phyloP scores from a whole-genome alignment of 73 alveolate species.

The Paramecium primaurelia region DNA sequence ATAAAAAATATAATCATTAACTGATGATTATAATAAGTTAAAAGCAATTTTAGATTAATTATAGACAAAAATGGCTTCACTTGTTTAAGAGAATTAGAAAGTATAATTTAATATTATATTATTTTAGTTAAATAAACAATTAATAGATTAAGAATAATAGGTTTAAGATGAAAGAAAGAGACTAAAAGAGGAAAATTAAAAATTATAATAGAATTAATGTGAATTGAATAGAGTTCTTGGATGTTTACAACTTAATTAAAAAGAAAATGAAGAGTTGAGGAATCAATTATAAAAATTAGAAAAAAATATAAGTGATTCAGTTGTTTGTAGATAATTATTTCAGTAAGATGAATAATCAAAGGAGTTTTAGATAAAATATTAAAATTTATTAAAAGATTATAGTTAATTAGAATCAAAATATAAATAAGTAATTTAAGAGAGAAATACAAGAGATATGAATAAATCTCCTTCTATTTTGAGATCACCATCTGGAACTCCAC shows the following conservation, averaged over 20 bases:
- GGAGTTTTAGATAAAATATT: background rate
- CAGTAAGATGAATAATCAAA: background rate
- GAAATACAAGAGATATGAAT: background rate
- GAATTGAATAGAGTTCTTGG: constrained; percentile 27
- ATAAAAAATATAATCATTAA: background rate
- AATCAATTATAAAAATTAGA: background rate
- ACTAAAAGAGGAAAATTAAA: background rate
- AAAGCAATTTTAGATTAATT: background rate
- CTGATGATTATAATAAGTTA: constrained; percentile 30
- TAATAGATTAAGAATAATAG: background rate
- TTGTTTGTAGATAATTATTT: background rate
- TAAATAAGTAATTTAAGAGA: background rate
- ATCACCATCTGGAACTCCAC: background rate
- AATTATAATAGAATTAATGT: background rate
- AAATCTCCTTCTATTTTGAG: background rate
- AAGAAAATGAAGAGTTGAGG: constrained; percentile 40
- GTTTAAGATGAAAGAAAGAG: background rate
- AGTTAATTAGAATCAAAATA: constrained; percentile 4
- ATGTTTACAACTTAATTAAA: background rate
- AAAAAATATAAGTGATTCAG: background rate
- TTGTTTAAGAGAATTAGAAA: constrained; percentile 27
- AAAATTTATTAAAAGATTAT: background rate
- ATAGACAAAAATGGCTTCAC: background rate
- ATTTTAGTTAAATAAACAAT: constrained; percentile 2
- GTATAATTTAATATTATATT: background rate